Percentiles rank a stretch among this genome's conserved stretches.
Evolutionary conservation across 495 filamentous ascomycete genomes (phyloP).

Genomic region (Podospora pseudopauciseta): DNA sequence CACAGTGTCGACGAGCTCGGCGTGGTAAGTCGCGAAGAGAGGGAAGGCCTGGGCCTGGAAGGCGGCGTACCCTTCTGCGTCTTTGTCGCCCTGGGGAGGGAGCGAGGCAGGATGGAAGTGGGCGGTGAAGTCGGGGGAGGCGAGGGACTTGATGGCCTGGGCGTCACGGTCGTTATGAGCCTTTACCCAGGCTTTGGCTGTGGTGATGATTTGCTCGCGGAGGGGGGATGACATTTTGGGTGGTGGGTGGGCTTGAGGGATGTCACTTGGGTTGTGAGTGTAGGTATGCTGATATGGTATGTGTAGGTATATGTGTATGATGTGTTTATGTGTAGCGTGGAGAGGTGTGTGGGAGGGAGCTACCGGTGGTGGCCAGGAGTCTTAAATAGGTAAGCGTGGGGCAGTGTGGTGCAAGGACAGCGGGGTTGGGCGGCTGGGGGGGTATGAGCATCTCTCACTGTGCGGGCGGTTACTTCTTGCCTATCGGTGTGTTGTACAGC

Average conservation of each 20-base stretch:
- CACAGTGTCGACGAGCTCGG: background rate
- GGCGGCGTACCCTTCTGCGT: background rate
- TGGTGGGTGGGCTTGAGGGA: no score
- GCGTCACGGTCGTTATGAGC: conserved; percentile 3
- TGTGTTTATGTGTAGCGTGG: no score
- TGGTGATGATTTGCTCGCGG: conserved; percentile 6
- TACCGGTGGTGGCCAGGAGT: no score
- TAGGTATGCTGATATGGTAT: no score
- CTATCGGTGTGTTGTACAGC: no score
- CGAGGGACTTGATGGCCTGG: background rate
- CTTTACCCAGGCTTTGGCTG: background rate
- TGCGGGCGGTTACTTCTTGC: no score
- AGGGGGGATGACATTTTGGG: background rate
- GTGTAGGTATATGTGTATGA: no score
- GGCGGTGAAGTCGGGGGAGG: background rate
- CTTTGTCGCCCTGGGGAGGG: conserved; percentile 3
- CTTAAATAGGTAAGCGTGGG: no score
- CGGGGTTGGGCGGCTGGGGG: no score
- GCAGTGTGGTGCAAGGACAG: no score
- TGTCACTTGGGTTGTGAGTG: background rate
- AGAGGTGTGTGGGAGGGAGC: no score
- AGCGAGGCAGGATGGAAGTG: background rate
- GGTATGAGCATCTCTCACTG: no score
- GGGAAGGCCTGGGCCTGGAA: background rate
- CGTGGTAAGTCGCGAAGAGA: conserved; percentile 1